These are phyloP conservation scores for Pelargonium fulgidum DNA, from an alignment of 441 rosid species.

Conservation along the genomic window DNA sequence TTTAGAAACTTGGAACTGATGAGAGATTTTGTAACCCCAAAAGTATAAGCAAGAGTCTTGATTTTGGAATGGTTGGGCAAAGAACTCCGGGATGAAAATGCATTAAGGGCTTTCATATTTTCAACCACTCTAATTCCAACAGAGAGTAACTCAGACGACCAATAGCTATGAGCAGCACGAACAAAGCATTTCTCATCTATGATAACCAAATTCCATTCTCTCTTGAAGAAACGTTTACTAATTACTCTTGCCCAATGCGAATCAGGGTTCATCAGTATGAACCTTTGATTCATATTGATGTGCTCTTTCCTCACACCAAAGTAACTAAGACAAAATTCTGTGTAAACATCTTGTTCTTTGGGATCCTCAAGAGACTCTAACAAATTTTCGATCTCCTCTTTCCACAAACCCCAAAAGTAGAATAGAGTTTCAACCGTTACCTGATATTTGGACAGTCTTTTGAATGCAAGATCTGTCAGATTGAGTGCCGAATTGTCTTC, in stretches of 20 bases:
- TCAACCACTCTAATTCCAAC: constrained; percentile 12
- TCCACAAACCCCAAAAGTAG: constrained; percentile 17
- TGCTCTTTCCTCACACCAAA: constrained; percentile 14
- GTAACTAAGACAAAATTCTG: constrained; percentile 9
- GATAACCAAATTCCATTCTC: constrained; percentile 5
- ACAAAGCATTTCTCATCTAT: background rate
- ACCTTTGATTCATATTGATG: background rate
- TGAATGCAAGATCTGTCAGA: background rate
- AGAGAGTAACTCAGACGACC: constrained; percentile 13
- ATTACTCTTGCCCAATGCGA: constrained; percentile 14
- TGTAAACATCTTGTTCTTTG: background rate
- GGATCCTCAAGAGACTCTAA: background rate
- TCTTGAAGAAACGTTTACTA: background rate
- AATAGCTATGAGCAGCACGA: constrained; percentile 13
- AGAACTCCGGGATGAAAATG: background rate
- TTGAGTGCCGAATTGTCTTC: background rate
- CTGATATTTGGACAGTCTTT: background rate
- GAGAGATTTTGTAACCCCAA: constrained; percentile 6
- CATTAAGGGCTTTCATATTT: background rate
- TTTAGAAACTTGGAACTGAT: background rate
- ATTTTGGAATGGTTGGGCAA: background rate
- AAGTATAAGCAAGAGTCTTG: background rate
- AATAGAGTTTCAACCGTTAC: background rate
- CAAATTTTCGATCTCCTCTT: background rate
- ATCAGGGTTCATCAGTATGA: background rate